Base-by-base conservation (phyloP, 2,329 filamentous ascomycete species). In the Microdochium trichocladiopsis region DNA sequence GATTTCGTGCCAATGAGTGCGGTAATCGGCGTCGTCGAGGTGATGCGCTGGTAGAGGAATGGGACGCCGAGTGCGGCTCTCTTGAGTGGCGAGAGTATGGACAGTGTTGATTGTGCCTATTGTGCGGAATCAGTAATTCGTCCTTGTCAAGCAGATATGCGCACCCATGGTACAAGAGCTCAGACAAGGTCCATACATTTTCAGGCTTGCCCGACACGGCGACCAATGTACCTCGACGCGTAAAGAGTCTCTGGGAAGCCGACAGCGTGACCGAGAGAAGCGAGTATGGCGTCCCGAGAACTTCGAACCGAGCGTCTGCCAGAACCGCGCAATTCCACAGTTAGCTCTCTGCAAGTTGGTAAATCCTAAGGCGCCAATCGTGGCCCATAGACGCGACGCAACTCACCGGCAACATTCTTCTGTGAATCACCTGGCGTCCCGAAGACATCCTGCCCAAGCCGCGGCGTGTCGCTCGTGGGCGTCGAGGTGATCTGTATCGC, bases 181-280 rank as follows among this genome's bases (percentile, higher is more conserved):
- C 18, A 23, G 31, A 4, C 22, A 24, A 37, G 23, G 24, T 22
- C 49, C 47, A 78, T 72, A 94, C 90, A 79, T 95, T 95, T 66
- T 96, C 90, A 53, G 90, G 79, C 68, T 95, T 93, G 60, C 94
- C 94, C 61, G 88, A 90, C 54, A 97, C 81, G 48, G 87, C 92
- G 51, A 97, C 89, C 50, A 99, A 76, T 1, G 93, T 96, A 51
- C 95, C 95, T 62, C 91, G 84, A 60, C 93, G 83, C 22, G 94
- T 96, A 71, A 94, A 96, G 49, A 99, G 83, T 62, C 88, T 87
- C 69, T 97, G 93, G 28, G 93, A 97, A 43, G 94, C 89, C 33
- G 94, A 95, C 50, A 99, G 82, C 8, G 87, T 90, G 58, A 96
- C 92, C 22, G 93, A 96, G 60, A 99, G 85, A 57, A 99, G 83